These are phyloP conservation scores for Stentor coeruleus DNA, from an alignment of 73 alveolate species.

Conservation along the genomic window DNA sequence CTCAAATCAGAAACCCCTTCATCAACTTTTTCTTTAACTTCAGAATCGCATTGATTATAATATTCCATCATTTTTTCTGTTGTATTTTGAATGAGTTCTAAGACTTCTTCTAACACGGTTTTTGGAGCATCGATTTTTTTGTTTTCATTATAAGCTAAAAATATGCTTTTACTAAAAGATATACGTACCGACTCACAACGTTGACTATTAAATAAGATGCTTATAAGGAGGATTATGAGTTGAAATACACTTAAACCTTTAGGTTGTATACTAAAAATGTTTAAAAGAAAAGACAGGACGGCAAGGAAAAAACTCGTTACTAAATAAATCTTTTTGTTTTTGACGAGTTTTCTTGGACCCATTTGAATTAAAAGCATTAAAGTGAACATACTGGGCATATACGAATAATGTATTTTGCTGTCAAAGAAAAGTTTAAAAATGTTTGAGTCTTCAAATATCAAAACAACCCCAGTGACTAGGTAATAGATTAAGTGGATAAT, in stretches of 20 bases:
- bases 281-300: neutral
- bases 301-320: neutral
- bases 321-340: neutral
- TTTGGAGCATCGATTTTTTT: neutral
- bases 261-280: neutral
- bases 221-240: neutral
- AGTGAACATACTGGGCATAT: neutral
- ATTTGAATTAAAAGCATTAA: neutral
- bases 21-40: neutral
- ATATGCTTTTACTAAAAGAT: neutral
- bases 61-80: neutral
- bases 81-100: neutral
- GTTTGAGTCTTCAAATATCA: neutral
- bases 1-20: neutral
- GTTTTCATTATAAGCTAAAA: neutral
- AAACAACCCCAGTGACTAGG: neutral
- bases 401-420: too few relatives aligned
- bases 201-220: neutral
- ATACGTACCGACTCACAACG: neutral
- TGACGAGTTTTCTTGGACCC: slow-evolving; percentile 2
- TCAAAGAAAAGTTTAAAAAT: neutral
- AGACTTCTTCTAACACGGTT: slow-evolving; percentile 3
- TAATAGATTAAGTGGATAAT: neutral
- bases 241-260: neutral
- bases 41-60: neutral